Evolutionary conservation across 2,329 filamentous ascomycete species (phyloP).

Genomic region (Microcyclosporella mali): DNA sequence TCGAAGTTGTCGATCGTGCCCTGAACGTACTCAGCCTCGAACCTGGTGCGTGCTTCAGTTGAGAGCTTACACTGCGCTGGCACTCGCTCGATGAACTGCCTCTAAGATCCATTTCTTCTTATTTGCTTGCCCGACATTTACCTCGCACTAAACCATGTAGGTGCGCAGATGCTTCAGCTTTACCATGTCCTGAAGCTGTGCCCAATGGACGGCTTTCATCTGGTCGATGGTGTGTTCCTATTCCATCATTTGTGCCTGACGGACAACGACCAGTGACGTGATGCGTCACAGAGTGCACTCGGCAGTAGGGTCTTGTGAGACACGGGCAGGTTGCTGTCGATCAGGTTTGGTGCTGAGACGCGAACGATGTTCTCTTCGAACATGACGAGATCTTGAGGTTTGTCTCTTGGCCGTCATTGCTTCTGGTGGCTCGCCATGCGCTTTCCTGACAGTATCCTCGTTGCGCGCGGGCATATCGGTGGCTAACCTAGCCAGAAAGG

Average conservation of each 20-base stretch:
- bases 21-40: constrained; percentile 12
- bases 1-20: constrained; percentile 6
- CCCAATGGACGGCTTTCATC: constrained; percentile 8
- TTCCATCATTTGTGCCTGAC: constrained; percentile 1
- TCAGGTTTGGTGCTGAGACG: neutral
- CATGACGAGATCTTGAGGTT: constrained; percentile 29
- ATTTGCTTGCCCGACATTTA: neutral
- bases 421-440: neutral
- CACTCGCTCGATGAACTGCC: constrained; percentile 21
- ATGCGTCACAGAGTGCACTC: constrained; percentile 4
- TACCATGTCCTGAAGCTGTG: constrained; percentile 12
- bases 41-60: constrained; percentile 7
- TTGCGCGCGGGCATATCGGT: no score
- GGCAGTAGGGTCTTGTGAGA: constrained; percentile 5
- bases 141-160: constrained; percentile 11
- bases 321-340: constrained; percentile 2
- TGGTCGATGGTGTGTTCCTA: neutral
- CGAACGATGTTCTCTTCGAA: constrained; percentile 31
- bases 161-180: constrained; percentile 11
- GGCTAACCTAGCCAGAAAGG: no score
- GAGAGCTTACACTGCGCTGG: constrained; percentile 11
- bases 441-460: neutral
- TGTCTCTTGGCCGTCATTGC: neutral
- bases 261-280: constrained; percentile 10
- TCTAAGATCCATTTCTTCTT: constrained; percentile 9